Evolutionary conservation across 768 basidiomycete genomes (phyloP), one percentile per base, ranked within the genome.

Genomic region (Mrakia hoshinonis): DNA sequence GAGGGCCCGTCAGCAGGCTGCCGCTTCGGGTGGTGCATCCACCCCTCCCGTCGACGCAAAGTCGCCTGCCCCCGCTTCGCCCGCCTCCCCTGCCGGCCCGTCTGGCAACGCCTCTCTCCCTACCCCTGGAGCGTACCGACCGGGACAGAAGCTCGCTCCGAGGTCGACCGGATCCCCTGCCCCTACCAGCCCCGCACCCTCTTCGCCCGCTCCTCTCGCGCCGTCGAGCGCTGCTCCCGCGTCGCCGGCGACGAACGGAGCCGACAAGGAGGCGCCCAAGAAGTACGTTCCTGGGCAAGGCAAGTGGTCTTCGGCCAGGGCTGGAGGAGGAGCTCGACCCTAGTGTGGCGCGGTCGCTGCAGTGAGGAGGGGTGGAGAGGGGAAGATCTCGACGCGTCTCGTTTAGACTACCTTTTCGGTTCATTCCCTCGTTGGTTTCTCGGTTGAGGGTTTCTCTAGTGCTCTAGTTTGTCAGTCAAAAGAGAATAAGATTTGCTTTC

Each of bases 1-100:
- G 89, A 82, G 89, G 69, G 83, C 82, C 12, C 83, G 87, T 62
- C 81, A 82, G 75, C 83, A 82, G 38, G 85, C 82, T 13, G 85
- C 79, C 74, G 48, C 38, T 29, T 22, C 69, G 1, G 11, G 47
- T 11, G 20, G 36, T n/a, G 74, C 34, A n/a, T 69, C 39, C 55
- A 71, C 38, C 36, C 39, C 34, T 31, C 74, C 58, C n/a, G 70
- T 64, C 5, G 38, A 67, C 18, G 36, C 49, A 34, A 26, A 72
- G 10, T 46, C 74, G 10, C n/a, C 73, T 20, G 52, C 67, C 36
- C 60, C 69, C 51, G n/a, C 22, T 5, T 54, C 74, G 18, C 64
- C 69, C 7, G 36, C 69, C 18, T 24, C 74, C 5, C 51, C 75
- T 26, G 70, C 73, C 43, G 68, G 72, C 49, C 43, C 73, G 38